These are phyloP conservation scores for Baorangia bicolor DNA, from an alignment of 768 basidiomycete genomes.

Conservation along the genomic window DNA sequence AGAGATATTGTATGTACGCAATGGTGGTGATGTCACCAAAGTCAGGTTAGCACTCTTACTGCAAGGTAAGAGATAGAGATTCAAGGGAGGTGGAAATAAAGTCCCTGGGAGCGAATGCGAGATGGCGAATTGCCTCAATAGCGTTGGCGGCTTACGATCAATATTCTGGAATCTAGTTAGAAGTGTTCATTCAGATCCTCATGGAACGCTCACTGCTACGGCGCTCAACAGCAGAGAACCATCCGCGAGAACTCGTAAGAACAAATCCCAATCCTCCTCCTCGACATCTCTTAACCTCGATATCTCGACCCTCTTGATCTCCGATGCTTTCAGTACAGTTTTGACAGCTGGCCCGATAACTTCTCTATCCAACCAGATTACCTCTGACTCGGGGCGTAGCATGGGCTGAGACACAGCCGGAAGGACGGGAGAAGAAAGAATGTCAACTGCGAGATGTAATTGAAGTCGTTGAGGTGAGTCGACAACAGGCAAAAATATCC, in stretches of 20 bases:
- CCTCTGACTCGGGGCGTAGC: conserved; percentile 39
- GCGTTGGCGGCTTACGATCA: conserved; percentile 82
- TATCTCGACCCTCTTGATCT: conserved; percentile 8
- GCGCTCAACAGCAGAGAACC: conserved; percentile 74
- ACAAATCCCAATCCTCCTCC: conserved; percentile 77
- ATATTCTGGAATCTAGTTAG: conserved; percentile 60
- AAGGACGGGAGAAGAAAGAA: conserved; percentile 57
- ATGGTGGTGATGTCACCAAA: conserved; percentile 65
- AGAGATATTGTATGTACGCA: conserved; percentile 59
- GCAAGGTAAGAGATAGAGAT: conserved; percentile 55
- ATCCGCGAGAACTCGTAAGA: conserved; percentile 68
- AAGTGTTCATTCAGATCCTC: neutral
- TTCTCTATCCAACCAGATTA: conserved; percentile 72
- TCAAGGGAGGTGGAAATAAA: conserved; percentile 46
- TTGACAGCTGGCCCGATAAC: conserved; percentile 50
- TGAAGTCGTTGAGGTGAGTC: conserved; percentile 85
- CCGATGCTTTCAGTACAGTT: conserved; percentile 38
- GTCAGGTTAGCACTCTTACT: conserved; percentile 44
- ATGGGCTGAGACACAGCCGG: conserved; percentile 32
- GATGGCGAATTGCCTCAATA: conserved; percentile 72
- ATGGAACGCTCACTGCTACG: conserved; percentile 54
- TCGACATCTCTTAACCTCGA: conserved; percentile 59
- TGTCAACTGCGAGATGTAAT: conserved; percentile 76
- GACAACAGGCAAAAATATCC: conserved; percentile 85
- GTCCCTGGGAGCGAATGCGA: conserved; percentile 57